Conservation (phyloP, 2,329 filamentous ascomycete genomes). For the Hymenoscyphus scutula region DNA sequence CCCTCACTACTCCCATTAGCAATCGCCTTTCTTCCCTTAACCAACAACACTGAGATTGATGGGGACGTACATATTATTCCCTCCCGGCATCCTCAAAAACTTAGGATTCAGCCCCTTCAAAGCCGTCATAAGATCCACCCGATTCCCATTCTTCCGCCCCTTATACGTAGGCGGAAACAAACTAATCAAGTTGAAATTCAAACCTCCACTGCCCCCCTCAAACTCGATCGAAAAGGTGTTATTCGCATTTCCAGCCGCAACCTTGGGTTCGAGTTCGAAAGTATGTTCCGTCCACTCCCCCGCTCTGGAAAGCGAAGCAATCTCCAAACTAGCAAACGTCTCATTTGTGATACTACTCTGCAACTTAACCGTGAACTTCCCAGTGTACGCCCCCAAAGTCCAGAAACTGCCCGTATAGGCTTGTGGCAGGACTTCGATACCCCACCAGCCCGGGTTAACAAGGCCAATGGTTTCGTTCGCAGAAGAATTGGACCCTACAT, state of each 20-base stretch:
- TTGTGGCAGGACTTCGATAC: slow-evolving; percentile 41
- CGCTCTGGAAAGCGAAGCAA: slow-evolving; percentile 17
- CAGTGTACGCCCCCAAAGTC: slow-evolving; percentile 25
- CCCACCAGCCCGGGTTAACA: slow-evolving; percentile 56
- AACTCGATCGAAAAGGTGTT: slow-evolving; percentile 57
- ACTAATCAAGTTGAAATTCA: slow-evolving; percentile 58
- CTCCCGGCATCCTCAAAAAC: slow-evolving; percentile 65
- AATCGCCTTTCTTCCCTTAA: slow-evolving; percentile 8
- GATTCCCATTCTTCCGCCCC: slow-evolving; percentile 53
- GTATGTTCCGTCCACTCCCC: slow-evolving; percentile 28
- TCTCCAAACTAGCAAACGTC: slow-evolving; percentile 25
- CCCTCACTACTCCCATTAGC: slow-evolving; percentile 34
- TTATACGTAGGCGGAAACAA: slow-evolving; percentile 62
- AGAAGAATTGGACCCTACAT: slow-evolving; percentile 34
- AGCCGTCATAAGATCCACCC: slow-evolving; percentile 53
- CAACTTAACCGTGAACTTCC: slow-evolving; percentile 34
- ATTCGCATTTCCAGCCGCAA: slow-evolving; percentile 39
- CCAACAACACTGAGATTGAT: slow-evolving; percentile 8
- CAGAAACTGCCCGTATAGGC: slow-evolving; percentile 33
- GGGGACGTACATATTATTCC: slow-evolving; percentile 52
- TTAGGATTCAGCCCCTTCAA: slow-evolving; percentile 52
- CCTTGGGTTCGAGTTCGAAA: slow-evolving; percentile 21
- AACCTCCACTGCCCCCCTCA: slow-evolving; percentile 41
- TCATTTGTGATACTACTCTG: slow-evolving; percentile 18
- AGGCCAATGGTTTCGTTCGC: slow-evolving; percentile 44